Base-by-base conservation (phyloP, 371 early-diverging fungal genomes). In the Rhizopus sp. region DNA sequence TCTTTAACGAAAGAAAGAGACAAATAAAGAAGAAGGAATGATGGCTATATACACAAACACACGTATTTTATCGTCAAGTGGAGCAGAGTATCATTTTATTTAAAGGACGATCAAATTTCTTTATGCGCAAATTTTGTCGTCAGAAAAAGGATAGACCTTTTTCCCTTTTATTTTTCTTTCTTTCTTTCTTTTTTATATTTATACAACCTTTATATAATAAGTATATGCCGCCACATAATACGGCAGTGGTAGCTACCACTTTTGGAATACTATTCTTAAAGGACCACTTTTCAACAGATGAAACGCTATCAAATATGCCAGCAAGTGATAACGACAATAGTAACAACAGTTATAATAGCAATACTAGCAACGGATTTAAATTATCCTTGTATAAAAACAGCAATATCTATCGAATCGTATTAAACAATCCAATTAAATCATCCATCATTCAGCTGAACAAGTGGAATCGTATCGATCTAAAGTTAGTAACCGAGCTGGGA, bases 381-480 rank as follows among this genome's bases (percentile, higher is more conserved):
- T 15, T 35, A 33, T 32, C 50, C 7, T 17, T 57, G 12, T 57
- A 49, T 34, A 56, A 50, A 13, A 64, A 68, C 49, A 68, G 61
- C 16, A 58, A 57, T 1, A 30, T 70, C 16, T 59, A 63, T 17
- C 60, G 74, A 9, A 57, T 65, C 33, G 61, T 63, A 5, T 55
- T 70, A 8, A 17, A 29, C 15, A 62, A 53, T 13, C 62, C 63
- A 2, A 48, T 65, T 34, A 23, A 42, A 32, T 34, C 35, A 3
- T 54, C 32, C 3, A 47, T 51, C 8, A 13, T 73, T 6, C n/a
- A 45, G 0, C 39, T 59, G 4, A 62, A 63, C 15, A 45, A 55
- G 5, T 77, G 78, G 78, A 53, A 71, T 32, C 62, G 72, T 12
- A 51, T 77, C 30, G 68, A 71, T 37, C 45, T 77, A 15, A 62